phyloP scores from a whole-genome alignment of 306 rosid genomes.

The Argentina anserina region DNA sequence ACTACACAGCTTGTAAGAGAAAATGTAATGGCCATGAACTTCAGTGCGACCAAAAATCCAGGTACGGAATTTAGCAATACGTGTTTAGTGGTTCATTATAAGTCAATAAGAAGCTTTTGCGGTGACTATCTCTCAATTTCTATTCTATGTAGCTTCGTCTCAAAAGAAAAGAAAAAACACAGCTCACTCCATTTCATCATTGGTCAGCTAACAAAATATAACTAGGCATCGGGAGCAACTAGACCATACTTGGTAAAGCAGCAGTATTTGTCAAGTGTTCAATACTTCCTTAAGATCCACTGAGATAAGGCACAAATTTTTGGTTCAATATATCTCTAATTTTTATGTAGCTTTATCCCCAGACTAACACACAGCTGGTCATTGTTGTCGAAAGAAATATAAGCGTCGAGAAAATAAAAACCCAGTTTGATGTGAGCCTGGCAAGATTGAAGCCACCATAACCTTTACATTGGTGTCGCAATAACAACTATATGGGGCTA shows the following conservation, averaged over 20 bases:
- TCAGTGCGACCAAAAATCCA: neutral
- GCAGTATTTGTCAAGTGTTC: no score
- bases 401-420: neutral
- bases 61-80: neutral
- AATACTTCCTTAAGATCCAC: neutral
- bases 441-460: no score
- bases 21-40: neutral
- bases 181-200: neutral
- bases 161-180: neutral
- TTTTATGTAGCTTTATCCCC: neutral
- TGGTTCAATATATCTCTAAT: neutral
- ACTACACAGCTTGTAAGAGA: slow-evolving; percentile 1
- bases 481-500: no score
- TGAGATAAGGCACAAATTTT: neutral
- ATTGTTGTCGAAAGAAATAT: neutral
- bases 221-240: neutral
- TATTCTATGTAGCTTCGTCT: neutral
- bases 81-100: neutral
- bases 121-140: neutral
- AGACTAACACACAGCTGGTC: neutral
- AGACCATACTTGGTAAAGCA: neutral
- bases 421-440: neutral
- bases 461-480: no score
- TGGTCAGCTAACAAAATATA: neutral
- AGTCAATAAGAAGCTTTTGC: neutral